Conservation (phyloP, 2,329 filamentous ascomycete genomes). For the Dactylonectria macrodidyma region DNA sequence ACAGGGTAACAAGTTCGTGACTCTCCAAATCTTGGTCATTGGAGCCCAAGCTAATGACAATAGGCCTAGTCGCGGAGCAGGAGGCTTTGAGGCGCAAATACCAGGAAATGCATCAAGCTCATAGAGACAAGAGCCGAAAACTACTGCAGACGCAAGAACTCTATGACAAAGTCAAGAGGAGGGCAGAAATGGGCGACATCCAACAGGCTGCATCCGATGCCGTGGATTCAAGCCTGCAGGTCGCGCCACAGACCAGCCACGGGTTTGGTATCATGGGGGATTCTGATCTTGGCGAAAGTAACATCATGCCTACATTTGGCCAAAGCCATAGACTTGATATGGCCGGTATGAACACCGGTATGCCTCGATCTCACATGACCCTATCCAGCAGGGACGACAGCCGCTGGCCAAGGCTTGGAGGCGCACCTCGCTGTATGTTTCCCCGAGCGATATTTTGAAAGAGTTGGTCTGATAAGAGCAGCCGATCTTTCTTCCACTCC, state of each 20-base stretch:
- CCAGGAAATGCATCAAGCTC: constrained; percentile 76
- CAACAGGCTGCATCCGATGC: constrained; percentile 67
- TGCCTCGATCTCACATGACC: constrained; percentile 31
- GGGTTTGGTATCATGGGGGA: constrained; percentile 23
- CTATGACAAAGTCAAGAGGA: constrained; percentile 73
- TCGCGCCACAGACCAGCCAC: constrained; percentile 30
- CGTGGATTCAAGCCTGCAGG: constrained; percentile 49
- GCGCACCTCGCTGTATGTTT: constrained; percentile 33
- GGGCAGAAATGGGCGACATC: constrained; percentile 68
- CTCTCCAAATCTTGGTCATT: not conserved
- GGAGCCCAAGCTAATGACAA: constrained; percentile 26
- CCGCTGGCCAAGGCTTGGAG: constrained; percentile 38
- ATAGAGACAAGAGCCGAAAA: constrained; percentile 79
- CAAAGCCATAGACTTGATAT: constrained; percentile 38
- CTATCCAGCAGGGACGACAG: constrained; percentile 28
- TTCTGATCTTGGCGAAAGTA: constrained; percentile 6
- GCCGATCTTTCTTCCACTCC: constrained; percentile 28
- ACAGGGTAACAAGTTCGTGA: constrained; percentile 72
- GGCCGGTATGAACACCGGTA: constrained; percentile 35
- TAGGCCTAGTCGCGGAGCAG: constrained; percentile 73
- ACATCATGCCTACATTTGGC: constrained; percentile 24
- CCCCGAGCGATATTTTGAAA: too few species aligned
- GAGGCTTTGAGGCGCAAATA: constrained; percentile 78
- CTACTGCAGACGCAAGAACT: constrained; percentile 78
- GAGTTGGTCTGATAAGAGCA: constrained; percentile 30